Conservation (phyloP, 192 early-diverging fungal species). For the Pilaira anomala region DNA sequence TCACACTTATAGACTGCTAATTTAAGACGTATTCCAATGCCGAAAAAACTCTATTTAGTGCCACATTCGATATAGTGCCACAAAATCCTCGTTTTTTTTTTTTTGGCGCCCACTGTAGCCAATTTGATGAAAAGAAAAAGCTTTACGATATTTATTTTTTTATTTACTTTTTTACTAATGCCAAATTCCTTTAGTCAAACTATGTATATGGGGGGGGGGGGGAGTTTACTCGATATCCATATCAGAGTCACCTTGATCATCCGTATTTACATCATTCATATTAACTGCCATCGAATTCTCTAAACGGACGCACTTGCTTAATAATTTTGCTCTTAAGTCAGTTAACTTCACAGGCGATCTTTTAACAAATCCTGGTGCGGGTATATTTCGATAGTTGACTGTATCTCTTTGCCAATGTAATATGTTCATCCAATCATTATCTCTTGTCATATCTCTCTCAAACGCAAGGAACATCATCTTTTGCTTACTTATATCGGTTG, state of each 20-base stretch:
- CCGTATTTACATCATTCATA: background rate
- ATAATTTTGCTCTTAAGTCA: background rate
- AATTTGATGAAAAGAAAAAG: too few relatives aligned
- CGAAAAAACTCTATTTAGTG: too few relatives aligned
- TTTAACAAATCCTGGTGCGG: constrained; percentile 16
- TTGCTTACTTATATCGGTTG: constrained; percentile 22
- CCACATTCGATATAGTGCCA: too few relatives aligned
- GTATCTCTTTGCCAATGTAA: constrained; percentile 15
- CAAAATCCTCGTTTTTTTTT: too few relatives aligned
- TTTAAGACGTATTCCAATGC: too few relatives aligned
- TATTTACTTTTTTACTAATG: too few relatives aligned
- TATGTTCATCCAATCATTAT: constrained; percentile 18
- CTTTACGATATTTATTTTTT: too few relatives aligned
- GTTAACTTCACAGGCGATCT: background rate
- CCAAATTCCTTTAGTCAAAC: too few relatives aligned
- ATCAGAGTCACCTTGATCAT: constrained; percentile 10
- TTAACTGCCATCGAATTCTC: background rate
- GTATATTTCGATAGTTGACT: constrained; percentile 17
- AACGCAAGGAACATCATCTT: constrained; percentile 9
- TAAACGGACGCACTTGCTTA: constrained; percentile 1
- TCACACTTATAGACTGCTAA: too few relatives aligned
- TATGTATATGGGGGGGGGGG: too few relatives aligned
- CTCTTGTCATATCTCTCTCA: constrained; percentile 6
- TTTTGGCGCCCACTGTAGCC: too few relatives aligned
- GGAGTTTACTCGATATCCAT: constrained; percentile 13